A percentile compares a stretch with the other conserved stretches of the same genome.
Conservation (phyloP, 306 rosid genomes). For the Casuarina cunninghamiana region DNA sequence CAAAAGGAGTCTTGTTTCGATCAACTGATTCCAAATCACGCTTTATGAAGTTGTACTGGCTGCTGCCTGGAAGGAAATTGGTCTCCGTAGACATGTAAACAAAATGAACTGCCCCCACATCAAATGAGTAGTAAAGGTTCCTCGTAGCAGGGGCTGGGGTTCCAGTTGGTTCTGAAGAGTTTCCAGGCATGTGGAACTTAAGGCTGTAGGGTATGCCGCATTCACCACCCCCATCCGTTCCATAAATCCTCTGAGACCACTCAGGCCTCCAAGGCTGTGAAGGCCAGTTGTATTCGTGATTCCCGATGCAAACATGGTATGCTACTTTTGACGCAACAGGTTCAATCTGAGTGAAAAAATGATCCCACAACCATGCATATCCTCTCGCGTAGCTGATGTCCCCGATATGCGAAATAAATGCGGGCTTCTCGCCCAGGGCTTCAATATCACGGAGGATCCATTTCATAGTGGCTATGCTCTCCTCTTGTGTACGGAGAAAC, state of each 20-base stretch:
- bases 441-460: slow-evolving; percentile 91
- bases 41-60: slow-evolving; percentile 70
- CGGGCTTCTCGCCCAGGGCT: slow-evolving; percentile 78
- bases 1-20: slow-evolving; percentile 66
- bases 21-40: slow-evolving; percentile 75
- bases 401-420: slow-evolving; percentile 87
- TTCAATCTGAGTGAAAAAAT: slow-evolving; percentile 72
- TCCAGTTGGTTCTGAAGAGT: slow-evolving; percentile 80
- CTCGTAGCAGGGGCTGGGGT: slow-evolving; percentile 57
- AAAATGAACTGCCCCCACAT: slow-evolving; percentile 78
- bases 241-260: slow-evolving; percentile 59
- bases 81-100: slow-evolving; percentile 85
- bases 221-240: slow-evolving; percentile 94
- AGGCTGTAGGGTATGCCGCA: slow-evolving; percentile 93
- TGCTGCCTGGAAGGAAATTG: slow-evolving; percentile 75
- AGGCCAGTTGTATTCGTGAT: slow-evolving; percentile 91
- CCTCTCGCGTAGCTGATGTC: slow-evolving; percentile 97
- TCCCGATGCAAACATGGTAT: slow-evolving; percentile 93
- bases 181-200: slow-evolving; percentile 92
- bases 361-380: slow-evolving; percentile 87
- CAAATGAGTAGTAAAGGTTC: slow-evolving; percentile 85
- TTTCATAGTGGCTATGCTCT: slow-evolving; percentile 76
- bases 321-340: slow-evolving; percentile 72
- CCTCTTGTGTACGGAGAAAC: slow-evolving; percentile 73
- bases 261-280: slow-evolving; percentile 81